phyloP scores from a whole-genome alignment of 805 yeast species.

The Brettanomyces bruxellensis region DNA sequence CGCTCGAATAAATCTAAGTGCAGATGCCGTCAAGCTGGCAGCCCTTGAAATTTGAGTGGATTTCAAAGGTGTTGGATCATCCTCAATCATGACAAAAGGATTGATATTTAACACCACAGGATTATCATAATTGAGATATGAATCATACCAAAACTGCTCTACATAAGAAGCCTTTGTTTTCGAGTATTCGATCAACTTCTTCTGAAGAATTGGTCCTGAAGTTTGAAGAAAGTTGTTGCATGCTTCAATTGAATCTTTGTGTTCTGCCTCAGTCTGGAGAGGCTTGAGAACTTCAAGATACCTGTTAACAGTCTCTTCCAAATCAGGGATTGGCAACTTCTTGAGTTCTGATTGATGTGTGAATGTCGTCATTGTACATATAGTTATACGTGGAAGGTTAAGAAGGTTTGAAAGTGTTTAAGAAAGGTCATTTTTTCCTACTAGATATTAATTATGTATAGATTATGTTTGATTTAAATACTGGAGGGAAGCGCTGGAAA shows the following conservation, averaged over 20 bases:
- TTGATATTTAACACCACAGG: conserved; percentile 88
- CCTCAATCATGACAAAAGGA: conserved; percentile 85
- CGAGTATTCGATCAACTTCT: conserved; percentile 52
- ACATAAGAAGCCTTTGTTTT: conserved; percentile 67
- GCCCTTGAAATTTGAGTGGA: conserved; percentile 69
- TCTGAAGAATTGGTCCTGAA: conserved; percentile 52
- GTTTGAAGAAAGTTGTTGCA: conserved; percentile 47
- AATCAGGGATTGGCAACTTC: conserved; percentile 75
- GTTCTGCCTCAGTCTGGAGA: conserved; percentile 70
- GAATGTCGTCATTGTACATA: conserved; percentile 30
- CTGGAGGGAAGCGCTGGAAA: too few relatives aligned
- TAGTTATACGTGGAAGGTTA: too few relatives aligned
- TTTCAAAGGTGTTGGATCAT: conserved; percentile 73
- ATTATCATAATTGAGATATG: conserved; percentile 78
- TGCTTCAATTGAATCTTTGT: conserved; percentile 48
- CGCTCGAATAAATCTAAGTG: conserved; percentile 73
- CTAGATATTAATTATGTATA: too few relatives aligned
- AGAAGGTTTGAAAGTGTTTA: too few relatives aligned
- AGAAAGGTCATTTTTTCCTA: too few relatives aligned
- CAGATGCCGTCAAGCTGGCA: conserved; percentile 65
- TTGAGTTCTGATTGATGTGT: conserved; percentile 48
- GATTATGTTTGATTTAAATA: too few relatives aligned
- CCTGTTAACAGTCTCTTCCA: conserved; percentile 54
- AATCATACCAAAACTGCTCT: conserved; percentile 92
- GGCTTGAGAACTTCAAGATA: conserved; percentile 68